Percentiles rank a stretch among this genome's conserved stretches.
Evolutionary conservation across 2,329 filamentous ascomycete species (phyloP).

Genomic region (Fusarium tupiense): DNA sequence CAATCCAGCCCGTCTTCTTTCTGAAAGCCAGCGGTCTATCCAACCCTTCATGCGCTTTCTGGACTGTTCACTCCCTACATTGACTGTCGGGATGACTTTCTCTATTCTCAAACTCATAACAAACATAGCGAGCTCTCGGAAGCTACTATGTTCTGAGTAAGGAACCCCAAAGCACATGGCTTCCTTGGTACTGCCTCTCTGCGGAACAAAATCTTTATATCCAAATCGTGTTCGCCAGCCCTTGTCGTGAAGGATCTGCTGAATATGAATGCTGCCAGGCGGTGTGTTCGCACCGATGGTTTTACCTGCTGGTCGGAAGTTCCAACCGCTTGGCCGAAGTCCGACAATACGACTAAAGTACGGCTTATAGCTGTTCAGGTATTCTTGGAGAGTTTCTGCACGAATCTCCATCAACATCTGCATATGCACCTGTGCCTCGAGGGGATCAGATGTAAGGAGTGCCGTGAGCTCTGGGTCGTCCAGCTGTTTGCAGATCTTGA

Average conservation of each 20-base stretch:
- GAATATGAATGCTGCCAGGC: constrained; percentile 60
- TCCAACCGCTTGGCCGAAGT: constrained; percentile 95
- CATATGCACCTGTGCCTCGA: constrained; percentile 96
- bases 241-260: constrained; percentile 64
- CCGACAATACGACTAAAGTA: constrained; percentile 89
- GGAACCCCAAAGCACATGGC: constrained; percentile 93
- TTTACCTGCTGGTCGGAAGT: constrained; percentile 75
- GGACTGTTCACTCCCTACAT: constrained; percentile 70
- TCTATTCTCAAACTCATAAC: constrained; percentile 88
- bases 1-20: constrained; percentile 65
- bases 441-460: constrained; percentile 81
- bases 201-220: constrained; percentile 77
- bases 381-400: constrained; percentile 89
- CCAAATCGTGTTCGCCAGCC: constrained; percentile 82
- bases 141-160: constrained; percentile 95
- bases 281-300: constrained; percentile 64
- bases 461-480: constrained; percentile 84
- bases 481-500: constrained; percentile 83
- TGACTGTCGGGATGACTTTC: constrained; percentile 92
- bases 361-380: constrained; percentile 80
- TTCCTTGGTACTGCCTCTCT: constrained; percentile 83
- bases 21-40: constrained; percentile 70
- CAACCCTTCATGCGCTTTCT: constrained; percentile 71
- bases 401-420: constrained; percentile 94
- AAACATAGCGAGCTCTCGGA: constrained; percentile 93